phyloP scores from a whole-genome alignment of 202 grass and related monocot species.

The Panicum hallii region DNA sequence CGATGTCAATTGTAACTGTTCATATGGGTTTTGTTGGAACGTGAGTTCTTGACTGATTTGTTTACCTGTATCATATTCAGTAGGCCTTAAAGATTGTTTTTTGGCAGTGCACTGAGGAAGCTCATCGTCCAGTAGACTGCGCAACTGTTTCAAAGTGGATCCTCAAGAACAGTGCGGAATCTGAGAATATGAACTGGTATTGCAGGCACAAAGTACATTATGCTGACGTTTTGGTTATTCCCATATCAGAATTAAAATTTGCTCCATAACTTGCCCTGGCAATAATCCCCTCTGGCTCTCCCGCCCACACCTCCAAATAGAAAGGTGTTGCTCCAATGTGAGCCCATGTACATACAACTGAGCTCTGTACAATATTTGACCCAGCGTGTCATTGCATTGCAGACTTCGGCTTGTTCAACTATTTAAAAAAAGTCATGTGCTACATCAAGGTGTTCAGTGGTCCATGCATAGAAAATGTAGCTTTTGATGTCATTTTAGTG shows the following conservation, averaged over 20 bases:
- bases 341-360: neutral
- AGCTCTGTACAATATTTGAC: neutral
- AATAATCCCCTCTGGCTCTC: too few species aligned
- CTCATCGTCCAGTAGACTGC: conserved; percentile 97
- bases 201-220: conserved; percentile 24
- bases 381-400: neutral
- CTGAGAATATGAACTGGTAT: conserved; percentile 99
- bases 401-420: neutral
- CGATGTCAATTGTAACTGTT: conserved; percentile 96
- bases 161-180: conserved; percentile 95
- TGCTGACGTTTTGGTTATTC: conserved; percentile 5
- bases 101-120: conserved; percentile 94
- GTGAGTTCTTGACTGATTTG: conserved; percentile 55
- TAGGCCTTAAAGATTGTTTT: conserved; percentile 39
- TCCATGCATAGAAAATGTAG: neutral
- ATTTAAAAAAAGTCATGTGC: neutral
- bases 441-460: neutral
- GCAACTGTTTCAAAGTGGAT: conserved; percentile 98
- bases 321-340: neutral
- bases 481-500: conserved; percentile 17
- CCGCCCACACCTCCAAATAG: neutral
- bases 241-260: neutral
- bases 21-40: conserved; percentile 96
- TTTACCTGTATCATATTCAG: conserved; percentile 29
- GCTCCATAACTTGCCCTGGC: neutral